Percentiles rank a stretch among this genome's conserved stretches.
Conservation (phyloP, 148 eudicot genomes). For the Diospyros kaki region DNA sequence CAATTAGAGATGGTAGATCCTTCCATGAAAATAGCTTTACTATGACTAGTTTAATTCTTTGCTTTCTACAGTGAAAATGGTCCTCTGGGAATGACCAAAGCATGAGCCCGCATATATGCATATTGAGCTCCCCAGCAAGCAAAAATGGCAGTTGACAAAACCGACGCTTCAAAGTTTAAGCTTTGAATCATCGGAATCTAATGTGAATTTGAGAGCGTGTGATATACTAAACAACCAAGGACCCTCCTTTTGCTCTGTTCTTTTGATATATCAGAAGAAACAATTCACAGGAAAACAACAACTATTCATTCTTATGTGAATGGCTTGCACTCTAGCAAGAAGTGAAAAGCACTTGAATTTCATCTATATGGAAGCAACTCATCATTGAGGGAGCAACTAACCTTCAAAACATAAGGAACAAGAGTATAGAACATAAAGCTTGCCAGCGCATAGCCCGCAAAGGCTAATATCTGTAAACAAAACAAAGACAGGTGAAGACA, state of each 20-base stretch:
- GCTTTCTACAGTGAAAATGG: neutral
- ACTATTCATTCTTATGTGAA: neutral
- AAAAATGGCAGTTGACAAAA: neutral
- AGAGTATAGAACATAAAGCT: constrained; percentile 61
- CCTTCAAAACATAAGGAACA: constrained; percentile 65
- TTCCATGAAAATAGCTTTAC: neutral
- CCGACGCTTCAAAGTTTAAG: neutral
- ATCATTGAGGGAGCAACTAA: constrained; percentile 20
- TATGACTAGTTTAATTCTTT: neutral
- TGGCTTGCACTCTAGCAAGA: neutral
- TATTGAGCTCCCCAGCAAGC: neutral
- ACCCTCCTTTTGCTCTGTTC: neutral
- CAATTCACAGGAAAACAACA: neutral
- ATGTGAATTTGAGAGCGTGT: neutral
- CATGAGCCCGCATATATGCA: constrained; percentile 1
- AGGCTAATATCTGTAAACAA: constrained; percentile 50
- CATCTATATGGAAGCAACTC: neutral
- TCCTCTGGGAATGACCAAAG: neutral
- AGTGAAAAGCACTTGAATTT: neutral
- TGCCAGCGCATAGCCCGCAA: constrained; percentile 52
- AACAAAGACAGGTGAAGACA: neutral
- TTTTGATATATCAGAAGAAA: neutral
- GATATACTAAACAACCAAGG: neutral
- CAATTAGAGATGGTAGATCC: neutral
- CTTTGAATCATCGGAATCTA: neutral